These are phyloP conservation scores for Fusarium duplospermum DNA, from an alignment of 2,329 filamentous ascomycete species.

Conservation along the genomic window DNA sequence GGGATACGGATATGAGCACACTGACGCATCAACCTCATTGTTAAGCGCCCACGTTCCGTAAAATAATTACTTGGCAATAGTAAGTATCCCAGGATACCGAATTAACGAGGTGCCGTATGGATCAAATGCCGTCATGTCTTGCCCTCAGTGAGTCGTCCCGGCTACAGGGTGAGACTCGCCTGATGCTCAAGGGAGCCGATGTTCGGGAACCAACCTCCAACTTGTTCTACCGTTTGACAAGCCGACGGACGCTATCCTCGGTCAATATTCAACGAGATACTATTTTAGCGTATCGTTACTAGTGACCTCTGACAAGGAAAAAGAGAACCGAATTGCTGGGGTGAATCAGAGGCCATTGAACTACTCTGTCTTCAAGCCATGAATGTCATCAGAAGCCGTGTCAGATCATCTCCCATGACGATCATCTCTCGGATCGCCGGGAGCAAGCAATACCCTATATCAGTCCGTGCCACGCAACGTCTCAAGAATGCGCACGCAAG, in stretches of 20 bases:
- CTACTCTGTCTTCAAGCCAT: not conserved
- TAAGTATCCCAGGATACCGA: not conserved
- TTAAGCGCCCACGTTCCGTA: not conserved
- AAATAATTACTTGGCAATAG: not conserved
- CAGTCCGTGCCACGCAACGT: conserved; percentile 34
- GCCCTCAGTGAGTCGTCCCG: not conserved
- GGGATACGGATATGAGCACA: not conserved
- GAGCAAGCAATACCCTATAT: conserved; percentile 20
- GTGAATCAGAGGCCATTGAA: not conserved
- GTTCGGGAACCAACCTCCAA: not conserved
- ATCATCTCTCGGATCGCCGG: conserved; percentile 6
- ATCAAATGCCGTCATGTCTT: not conserved
- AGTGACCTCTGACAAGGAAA: not conserved
- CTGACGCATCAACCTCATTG: not conserved
- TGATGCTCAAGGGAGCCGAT: not conserved
- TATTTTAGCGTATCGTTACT: not conserved
- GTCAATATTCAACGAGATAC: not conserved
- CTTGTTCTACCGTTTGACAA: not conserved
- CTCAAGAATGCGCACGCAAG: conserved; percentile 26
- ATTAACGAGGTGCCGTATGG: not conserved
- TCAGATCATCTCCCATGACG: not conserved
- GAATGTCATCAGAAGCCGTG: not conserved
- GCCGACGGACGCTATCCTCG: not conserved
- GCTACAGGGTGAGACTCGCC: not conserved
- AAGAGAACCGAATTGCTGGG: not conserved